Percentiles rank a stretch among this genome's conserved stretches.
phyloP scores from a whole-genome alignment of 2,329 filamentous ascomycete species.

The Fusarium sp. region DNA sequence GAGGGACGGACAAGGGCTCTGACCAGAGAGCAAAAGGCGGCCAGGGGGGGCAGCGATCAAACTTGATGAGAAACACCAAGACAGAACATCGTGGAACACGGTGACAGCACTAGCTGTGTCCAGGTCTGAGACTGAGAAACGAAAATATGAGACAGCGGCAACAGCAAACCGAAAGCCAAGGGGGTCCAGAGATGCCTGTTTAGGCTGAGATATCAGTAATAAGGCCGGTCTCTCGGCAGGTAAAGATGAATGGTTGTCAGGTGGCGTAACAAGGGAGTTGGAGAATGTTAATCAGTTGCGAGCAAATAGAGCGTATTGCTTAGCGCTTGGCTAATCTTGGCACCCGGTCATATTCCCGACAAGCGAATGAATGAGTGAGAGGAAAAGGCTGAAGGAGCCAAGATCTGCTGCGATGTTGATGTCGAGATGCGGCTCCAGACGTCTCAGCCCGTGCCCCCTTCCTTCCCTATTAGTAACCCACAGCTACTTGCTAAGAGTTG shows the following conservation, averaged over 20 bases:
- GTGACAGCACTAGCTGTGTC: conserved; percentile 28
- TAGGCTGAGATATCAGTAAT: conserved; percentile 4
- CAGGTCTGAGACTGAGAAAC: conserved; percentile 36
- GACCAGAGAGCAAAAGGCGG: conserved; percentile 3
- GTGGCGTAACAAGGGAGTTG: conserved; percentile 35
- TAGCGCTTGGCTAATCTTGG: conserved; percentile 43
- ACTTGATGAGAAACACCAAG: conserved; percentile 41
- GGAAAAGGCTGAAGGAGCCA: conserved; percentile 24
- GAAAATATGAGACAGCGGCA: conserved; percentile 42
- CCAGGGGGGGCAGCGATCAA: conserved; percentile 41
- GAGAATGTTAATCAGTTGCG: conserved; percentile 31
- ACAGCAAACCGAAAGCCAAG: conserved; percentile 16
- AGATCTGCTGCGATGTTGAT: conserved; percentile 27
- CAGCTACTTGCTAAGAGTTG: conserved; percentile 6
- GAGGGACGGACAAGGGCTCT: conserved; percentile 1
- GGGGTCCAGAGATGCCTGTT: conserved; percentile 19
- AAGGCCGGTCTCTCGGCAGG: conserved; percentile 1
- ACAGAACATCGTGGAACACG: conserved; percentile 32
- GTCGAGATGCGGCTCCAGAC: conserved; percentile 39
- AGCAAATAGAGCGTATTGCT: conserved; percentile 6
- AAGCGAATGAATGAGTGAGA: conserved; percentile 1
- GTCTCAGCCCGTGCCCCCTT: conserved; percentile 40
- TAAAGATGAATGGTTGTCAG: conserved; percentile 29
- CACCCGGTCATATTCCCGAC: conserved; percentile 24
- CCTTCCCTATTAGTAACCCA: conserved; percentile 26